These are phyloP conservation scores for Ceratorhiza oryzae-sativae DNA, from an alignment of 1,284 basidiomycete species.

Conservation along the genomic window DNA sequence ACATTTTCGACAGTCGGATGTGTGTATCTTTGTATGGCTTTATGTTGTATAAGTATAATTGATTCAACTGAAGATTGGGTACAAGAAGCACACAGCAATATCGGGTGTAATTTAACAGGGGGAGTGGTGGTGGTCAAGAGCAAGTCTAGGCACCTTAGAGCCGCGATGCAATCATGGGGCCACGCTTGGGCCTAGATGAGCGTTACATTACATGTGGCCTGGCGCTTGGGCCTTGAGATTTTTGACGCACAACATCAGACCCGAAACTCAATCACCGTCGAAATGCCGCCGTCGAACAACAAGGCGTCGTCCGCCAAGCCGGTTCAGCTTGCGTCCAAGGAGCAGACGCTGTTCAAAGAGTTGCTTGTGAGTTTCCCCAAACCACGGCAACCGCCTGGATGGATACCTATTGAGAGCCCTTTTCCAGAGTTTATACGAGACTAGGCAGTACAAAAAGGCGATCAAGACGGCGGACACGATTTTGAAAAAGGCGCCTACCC, in stretches of 20 bases:
- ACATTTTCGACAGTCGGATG: neutral
- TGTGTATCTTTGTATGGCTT: slow-evolving; percentile 7
- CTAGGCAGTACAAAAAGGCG: slow-evolving; percentile 88
- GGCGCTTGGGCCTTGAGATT: slow-evolving; percentile 21
- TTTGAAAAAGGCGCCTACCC: slow-evolving; percentile 93
- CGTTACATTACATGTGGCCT: neutral
- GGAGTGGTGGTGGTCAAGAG: neutral
- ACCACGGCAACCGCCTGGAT: neutral
- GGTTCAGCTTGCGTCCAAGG: slow-evolving; percentile 74
- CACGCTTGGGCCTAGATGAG: neutral
- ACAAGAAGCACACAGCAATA: no score
- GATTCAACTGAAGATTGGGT: neutral
- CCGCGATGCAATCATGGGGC: no score
- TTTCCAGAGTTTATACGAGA: slow-evolving; percentile 75
- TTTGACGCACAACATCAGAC: slow-evolving; percentile 3
- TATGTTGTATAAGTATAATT: slow-evolving; percentile 3
- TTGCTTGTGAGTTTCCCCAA: slow-evolving; percentile 74
- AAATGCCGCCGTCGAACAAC: slow-evolving; percentile 15
- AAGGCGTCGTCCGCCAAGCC: slow-evolving; percentile 33
- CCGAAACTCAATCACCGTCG: no score
- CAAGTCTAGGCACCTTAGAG: no score
- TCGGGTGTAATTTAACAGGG: no score
- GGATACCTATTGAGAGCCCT: neutral
- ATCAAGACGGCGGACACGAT: slow-evolving; percentile 93
- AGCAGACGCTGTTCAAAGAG: slow-evolving; percentile 87